Conservation (phyloP, 106 monocot genomes). For the Dioscorea zingiberensis region DNA sequence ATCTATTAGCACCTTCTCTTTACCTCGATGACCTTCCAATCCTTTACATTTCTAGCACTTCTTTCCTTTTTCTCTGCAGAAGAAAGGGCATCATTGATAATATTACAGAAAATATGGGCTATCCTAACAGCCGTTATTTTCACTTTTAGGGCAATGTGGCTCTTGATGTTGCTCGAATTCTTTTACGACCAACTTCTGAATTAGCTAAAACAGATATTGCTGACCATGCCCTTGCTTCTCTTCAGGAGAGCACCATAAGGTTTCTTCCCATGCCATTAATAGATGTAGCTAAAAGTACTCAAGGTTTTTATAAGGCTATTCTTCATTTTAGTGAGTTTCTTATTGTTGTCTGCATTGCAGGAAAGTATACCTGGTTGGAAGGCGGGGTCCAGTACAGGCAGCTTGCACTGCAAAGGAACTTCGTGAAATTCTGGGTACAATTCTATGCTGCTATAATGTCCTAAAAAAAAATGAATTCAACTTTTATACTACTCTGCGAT, state of each 20-base stretch:
- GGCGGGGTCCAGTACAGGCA: constrained; percentile 94
- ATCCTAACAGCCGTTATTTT: not conserved
- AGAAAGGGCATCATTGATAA: no score
- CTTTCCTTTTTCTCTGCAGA: no score
- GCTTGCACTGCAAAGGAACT: constrained; percentile 98
- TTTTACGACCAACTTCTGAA: constrained; percentile 56
- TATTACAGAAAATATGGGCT: no score
- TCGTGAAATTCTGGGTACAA: constrained; percentile 86
- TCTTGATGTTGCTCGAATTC: constrained; percentile 95
- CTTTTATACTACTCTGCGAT: no score
- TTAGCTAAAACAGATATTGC: constrained; percentile 87
- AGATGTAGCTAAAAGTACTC: no score
- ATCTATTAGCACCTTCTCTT: no score
- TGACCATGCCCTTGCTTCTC: constrained; percentile 62
- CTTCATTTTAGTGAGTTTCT: not conserved
- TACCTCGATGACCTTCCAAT: no score
- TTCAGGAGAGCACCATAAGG: constrained; percentile 80
- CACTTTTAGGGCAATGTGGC: constrained; percentile 92
- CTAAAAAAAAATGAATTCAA: no score
- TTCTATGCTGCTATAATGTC: not conserved
- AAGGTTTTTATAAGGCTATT: not conserved
- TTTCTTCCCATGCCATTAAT: constrained; percentile 12
- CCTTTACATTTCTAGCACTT: no score
- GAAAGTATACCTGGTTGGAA: constrained; percentile 81
- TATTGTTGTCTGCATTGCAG: constrained; percentile 18